Base-by-base conservation (phyloP, 129 eudicot genomes). In the Erigeron canadensis region DNA sequence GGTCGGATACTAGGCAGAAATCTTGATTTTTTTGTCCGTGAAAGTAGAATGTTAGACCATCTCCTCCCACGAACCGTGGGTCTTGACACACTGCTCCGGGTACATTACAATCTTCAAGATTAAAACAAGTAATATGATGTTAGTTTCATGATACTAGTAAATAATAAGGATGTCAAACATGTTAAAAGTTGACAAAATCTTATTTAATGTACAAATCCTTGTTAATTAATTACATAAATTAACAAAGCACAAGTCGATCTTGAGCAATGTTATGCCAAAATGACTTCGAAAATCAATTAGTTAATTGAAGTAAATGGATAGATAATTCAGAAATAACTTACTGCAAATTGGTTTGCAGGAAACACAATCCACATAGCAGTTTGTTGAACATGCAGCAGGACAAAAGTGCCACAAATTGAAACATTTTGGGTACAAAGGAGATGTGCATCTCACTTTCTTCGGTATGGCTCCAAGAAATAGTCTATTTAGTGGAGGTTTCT, bases 11-110 rank as follows among this genome's bases (percentile, higher is more conserved):
- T 0, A 84, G 76, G 44, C 88, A 84, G 40, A 80, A 84, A 57
- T 84, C 79, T 74, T 74, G 72, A 17, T 84, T 79, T 77, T 84
- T 84, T 8, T 63, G 79, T 53, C 88, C 88, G 16, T 84, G 88
- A 74, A 84, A 84, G 79, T 81, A 81, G 72, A 84, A 84, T 15
- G 85, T 77, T 61, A 73, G 50, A 46, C 88, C 88, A 39, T 81
- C 85, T 19, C 85, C 85, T 7, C 88, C 88, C 4, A 81, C 76
- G 19, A 84, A 84, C 37, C 85, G 76, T 16, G 88, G 88, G 69
- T 81, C 88, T 66, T 80, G 74, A 17, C 88, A 84, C 11, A 84
- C 53, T 15, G 81, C 85, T 51, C 85, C 85, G 0, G 85, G 83
- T 1, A n/a, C 18, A 2, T 81, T 60, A 73, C 88, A 84, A 64